Percentiles rank a stretch among this genome's conserved stretches.
These are phyloP conservation scores for Chlorella sorokiniana DNA, from an alignment of 139 green algal species.

Conservation along the genomic window DNA sequence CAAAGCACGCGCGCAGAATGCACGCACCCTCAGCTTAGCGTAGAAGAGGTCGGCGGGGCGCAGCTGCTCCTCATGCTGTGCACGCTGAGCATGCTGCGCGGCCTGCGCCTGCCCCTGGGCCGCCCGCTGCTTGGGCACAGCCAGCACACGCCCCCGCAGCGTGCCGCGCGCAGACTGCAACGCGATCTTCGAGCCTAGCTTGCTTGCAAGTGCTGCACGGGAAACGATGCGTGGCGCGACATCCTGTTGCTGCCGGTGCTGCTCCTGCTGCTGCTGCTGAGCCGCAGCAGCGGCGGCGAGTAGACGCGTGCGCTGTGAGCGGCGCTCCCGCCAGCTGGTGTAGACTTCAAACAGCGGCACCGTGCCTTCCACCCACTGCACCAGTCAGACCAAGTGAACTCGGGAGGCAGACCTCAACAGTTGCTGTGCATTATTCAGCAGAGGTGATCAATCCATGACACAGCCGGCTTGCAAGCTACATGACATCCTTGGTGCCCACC, in stretches of 20 bases:
- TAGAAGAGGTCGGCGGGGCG: constrained; percentile 54
- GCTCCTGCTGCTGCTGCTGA: constrained; percentile 38
- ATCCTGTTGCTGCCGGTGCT: constrained; percentile 4
- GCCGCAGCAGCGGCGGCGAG: constrained; percentile 48
- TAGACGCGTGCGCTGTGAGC: constrained; percentile 52
- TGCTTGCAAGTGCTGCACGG: neutral
- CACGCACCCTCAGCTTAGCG: constrained; percentile 40
- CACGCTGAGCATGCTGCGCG: constrained; percentile 18
- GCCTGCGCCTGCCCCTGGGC: neutral
- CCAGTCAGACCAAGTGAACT: neutral
- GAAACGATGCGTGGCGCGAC: too few relatives aligned
- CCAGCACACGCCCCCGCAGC: too few relatives aligned
- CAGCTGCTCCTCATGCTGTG: too few relatives aligned
- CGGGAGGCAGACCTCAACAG: too few relatives aligned
- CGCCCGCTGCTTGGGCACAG: neutral
- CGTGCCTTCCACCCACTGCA: constrained; percentile 80
- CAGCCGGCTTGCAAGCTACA: neutral
- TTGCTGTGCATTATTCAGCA: neutral
- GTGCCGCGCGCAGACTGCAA: too few relatives aligned
- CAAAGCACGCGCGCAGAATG: neutral
- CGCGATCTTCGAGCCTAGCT: neutral
- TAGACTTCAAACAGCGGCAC: constrained; percentile 82
- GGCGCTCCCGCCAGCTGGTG: constrained; percentile 70
- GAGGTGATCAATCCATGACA: neutral
- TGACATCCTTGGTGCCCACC: neutral